Evolutionary conservation across 1,139 yeast genomes (phyloP), one percentile per base, ranked within the genome.

Genomic region (Pichia sp.): DNA sequence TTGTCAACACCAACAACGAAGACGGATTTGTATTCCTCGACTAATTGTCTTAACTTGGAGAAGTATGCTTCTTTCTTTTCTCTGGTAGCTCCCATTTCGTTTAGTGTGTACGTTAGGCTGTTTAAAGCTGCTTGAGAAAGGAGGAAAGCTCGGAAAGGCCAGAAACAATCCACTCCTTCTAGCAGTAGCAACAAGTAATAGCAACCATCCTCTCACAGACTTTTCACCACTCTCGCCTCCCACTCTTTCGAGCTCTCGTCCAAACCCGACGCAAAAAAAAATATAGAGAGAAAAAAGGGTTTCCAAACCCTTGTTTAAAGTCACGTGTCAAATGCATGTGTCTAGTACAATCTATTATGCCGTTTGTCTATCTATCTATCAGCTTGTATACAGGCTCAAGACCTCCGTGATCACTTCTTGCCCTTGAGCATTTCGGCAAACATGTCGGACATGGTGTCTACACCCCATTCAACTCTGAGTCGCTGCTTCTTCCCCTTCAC

Each of bases 21-120:
- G 84, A 92, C 84, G 70, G 97, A 90, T 84, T 89, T 88, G 96
- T 87, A 90, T 78, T 90, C 95, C 79, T 88, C 96, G 74, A 93
- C 84, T 75, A 90, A 85, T 77, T 87, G 87, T 84, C 95, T 90
- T 79, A 93, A 90, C 82, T 90, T 93, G 76, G 83, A 71, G 81
- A 93, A 93, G 87, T 93, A 93, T 79, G 89, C 95, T 73, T 75
- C 85, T 79, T 93, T 93, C 85, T 92, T 92, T 75, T 90, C 98
- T 82, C 97, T 93, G 81, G 88, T 77, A 83, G 97, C 98, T 92
- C 98, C 99, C 99, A 93, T 93, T 87, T 89, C 97, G 93, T 89
- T 92, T 85, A 62, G 62, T 64, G 60, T 67, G 78, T 85, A 81
- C 88, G 95, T 83, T 86, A 89, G 97, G 97, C 81, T 87, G 84